These are phyloP conservation scores for Kodamaea ohmeri DNA, from an alignment of 1,139 yeast species.

Conservation along the genomic window DNA sequence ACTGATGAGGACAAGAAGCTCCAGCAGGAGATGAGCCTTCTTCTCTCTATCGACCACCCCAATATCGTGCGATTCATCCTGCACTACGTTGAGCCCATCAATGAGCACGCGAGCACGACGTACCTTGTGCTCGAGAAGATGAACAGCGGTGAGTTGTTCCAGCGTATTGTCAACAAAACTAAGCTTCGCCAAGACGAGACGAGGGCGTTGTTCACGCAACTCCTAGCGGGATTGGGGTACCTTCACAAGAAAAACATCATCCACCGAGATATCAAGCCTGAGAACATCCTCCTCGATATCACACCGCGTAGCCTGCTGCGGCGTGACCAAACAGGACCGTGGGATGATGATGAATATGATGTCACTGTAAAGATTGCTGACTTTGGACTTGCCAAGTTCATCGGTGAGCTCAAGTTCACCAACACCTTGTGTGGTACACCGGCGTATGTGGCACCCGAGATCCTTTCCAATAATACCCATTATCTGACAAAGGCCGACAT, in stretches of 20 bases:
- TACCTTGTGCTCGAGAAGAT: conserved; percentile 70
- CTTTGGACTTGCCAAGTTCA: conserved; percentile 37
- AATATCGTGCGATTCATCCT: conserved; percentile 68
- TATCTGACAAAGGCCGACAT: conserved; percentile 72
- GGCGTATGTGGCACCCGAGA: conserved; percentile 69
- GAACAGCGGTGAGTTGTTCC: conserved; percentile 72
- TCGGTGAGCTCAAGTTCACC: conserved; percentile 28
- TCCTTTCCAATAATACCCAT: conserved; percentile 51
- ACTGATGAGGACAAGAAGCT: conserved; percentile 45
- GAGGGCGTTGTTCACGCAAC: conserved; percentile 56
- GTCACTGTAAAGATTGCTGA: conserved; percentile 75
- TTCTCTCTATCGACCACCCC: conserved; percentile 65
- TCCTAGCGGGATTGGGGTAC: conserved; percentile 60
- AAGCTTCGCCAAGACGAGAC: conserved; percentile 61
- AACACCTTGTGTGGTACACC: conserved; percentile 31
- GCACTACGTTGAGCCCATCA: conserved; percentile 66
- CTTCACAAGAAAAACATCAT: conserved; percentile 75
- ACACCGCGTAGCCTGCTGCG: conserved; percentile 39
- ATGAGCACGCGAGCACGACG: conserved; percentile 52
- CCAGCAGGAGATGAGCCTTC: conserved; percentile 64
- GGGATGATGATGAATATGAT: conserved; percentile 62
- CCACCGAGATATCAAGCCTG: conserved; percentile 88
- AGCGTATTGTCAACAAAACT: conserved; percentile 63
- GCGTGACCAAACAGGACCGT: conserved; percentile 66
- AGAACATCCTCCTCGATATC: conserved; percentile 76